A percentile compares a stretch with the other conserved stretches of the same genome.
Evolutionary conservation across 441 rosid genomes (phyloP).

Genomic region (Daphne laureola): DNA sequence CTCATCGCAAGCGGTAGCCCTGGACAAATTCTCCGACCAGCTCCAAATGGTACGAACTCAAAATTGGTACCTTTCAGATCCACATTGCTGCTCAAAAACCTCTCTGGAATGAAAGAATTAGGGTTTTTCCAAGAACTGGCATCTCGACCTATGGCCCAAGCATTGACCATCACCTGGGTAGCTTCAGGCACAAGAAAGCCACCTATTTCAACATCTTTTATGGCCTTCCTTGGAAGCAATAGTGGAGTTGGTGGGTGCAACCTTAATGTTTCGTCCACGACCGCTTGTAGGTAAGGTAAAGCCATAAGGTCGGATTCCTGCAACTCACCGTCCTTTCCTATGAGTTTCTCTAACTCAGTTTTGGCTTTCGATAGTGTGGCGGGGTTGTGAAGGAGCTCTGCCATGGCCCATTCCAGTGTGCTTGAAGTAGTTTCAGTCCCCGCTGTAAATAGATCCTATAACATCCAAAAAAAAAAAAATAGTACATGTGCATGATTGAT

Average conservation of each 20-base stretch:
- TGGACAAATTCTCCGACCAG: conserved; percentile 42
- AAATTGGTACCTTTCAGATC: conserved; percentile 34
- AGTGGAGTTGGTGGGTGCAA: conserved; percentile 1
- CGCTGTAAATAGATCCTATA: conserved; percentile 31
- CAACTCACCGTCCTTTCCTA: conserved; percentile 7
- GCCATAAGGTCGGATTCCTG: conserved; percentile 5
- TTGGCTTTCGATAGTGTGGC: conserved; percentile 9
- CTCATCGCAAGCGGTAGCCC: conserved; percentile 38
- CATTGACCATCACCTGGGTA: conserved; percentile 37
- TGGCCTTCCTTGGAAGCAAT: no score
- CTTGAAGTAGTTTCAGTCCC: conserved; percentile 53
- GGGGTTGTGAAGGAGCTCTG: conserved; percentile 48
- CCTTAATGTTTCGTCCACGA: conserved; percentile 11
- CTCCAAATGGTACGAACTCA: conserved; percentile 36
- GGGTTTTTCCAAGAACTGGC: conserved; percentile 36
- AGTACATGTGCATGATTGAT: no score
- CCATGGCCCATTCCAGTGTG: conserved; percentile 70
- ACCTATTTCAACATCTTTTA: conserved; percentile 16
- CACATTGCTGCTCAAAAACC: conserved; percentile 30
- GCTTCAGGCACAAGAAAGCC: conserved; percentile 27
- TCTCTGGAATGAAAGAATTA: conserved; percentile 34
- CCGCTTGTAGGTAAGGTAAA: conserved; percentile 5
- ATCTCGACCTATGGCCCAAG: conserved; percentile 49
- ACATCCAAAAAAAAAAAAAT: no score
- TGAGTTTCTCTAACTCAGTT: conserved; percentile 14